Percentiles rank a stretch among this genome's conserved stretches.
phyloP scores from a whole-genome alignment of 202 grass and related monocot genomes.

The Musa balbisiana region DNA sequence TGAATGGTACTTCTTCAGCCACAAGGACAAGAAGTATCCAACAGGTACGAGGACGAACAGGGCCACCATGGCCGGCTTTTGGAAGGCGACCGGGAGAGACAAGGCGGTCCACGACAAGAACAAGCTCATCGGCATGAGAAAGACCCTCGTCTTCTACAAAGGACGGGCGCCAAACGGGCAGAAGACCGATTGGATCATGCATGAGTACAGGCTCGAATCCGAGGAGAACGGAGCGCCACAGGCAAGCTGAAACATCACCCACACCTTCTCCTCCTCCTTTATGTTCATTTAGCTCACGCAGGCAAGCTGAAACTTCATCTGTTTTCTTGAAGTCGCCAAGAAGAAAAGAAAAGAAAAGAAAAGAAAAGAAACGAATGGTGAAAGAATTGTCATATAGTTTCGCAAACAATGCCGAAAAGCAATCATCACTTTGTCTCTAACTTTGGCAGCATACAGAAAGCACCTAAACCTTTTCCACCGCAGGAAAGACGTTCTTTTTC shows the following conservation, averaged over 20 bases:
- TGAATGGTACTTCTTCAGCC: slow-evolving; percentile 58
- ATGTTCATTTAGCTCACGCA: background rate
- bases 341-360: too few relatives aligned
- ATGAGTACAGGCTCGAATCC: slow-evolving; percentile 45
- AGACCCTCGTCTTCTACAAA: slow-evolving; percentile 52
- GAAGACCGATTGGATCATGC: slow-evolving; percentile 55
- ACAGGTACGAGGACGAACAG: slow-evolving; percentile 45
- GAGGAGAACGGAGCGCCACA: slow-evolving; percentile 46
- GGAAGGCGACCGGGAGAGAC: slow-evolving; percentile 47
- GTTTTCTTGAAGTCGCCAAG: background rate
- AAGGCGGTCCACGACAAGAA: slow-evolving; percentile 46
- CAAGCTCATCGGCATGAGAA: slow-evolving; percentile 48
- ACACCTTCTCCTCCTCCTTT: background rate
- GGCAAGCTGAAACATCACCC: slow-evolving; percentile 19
- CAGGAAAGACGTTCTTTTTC: background rate
- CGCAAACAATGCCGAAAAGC: background rate
- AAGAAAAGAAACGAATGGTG: background rate
- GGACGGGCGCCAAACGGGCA: slow-evolving; percentile 49
- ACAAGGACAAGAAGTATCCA: slow-evolving; percentile 53
- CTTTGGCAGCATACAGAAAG: background rate
- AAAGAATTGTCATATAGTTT: too few relatives aligned
- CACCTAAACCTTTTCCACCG: background rate
- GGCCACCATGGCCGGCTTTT: slow-evolving; percentile 43
- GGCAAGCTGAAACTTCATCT: background rate
- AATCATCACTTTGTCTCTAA: background rate